A percentile compares a stretch with the other conserved stretches of the same genome.
These are phyloP conservation scores for Aspergillus pseudotamarii DNA, from an alignment of 2,329 filamentous ascomycete species.

Conservation along the genomic window DNA sequence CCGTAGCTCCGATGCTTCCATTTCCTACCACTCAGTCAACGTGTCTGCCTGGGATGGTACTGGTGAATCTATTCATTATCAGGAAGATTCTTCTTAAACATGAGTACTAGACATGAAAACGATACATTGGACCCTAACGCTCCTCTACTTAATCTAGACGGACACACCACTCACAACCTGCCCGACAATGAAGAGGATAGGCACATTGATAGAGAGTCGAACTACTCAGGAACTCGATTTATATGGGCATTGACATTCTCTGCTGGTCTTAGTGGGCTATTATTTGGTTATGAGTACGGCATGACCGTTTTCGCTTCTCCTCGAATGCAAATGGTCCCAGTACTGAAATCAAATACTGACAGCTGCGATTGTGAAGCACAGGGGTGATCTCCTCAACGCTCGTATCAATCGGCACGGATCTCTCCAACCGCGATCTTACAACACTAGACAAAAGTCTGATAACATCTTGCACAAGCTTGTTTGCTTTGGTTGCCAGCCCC, in stretches of 20 bases:
- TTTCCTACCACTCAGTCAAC: neutral
- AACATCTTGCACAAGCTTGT: conserved; percentile 60
- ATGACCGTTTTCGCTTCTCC: conserved; percentile 10
- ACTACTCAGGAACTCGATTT: conserved; percentile 44
- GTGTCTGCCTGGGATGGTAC: neutral
- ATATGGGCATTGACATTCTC: conserved; percentile 60
- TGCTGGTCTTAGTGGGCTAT: conserved; percentile 59
- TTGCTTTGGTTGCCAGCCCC: conserved; percentile 60
- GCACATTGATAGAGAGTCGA: conserved; percentile 9
- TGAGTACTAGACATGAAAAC: conserved; percentile 28
- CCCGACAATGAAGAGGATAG: conserved; percentile 12
- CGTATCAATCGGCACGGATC: conserved; percentile 57
- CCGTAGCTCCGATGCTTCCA: neutral
- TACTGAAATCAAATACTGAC: conserved; percentile 13
- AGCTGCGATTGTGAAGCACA: conserved; percentile 45
- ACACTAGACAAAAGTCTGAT: conserved; percentile 63
- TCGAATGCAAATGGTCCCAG: neutral
- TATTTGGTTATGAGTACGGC: conserved; percentile 64
- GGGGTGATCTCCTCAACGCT: conserved; percentile 65
- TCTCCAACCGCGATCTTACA: conserved; percentile 53
- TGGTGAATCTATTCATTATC: conserved; percentile 11
- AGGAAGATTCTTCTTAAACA: conserved; percentile 19
- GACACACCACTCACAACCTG: conserved; percentile 10
- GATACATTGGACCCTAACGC: conserved; percentile 29
- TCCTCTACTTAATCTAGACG: conserved; percentile 33